Base-by-base conservation (phyloP, 2,329 filamentous ascomycete genomes). In the Neofusicoccum parvum region DNA sequence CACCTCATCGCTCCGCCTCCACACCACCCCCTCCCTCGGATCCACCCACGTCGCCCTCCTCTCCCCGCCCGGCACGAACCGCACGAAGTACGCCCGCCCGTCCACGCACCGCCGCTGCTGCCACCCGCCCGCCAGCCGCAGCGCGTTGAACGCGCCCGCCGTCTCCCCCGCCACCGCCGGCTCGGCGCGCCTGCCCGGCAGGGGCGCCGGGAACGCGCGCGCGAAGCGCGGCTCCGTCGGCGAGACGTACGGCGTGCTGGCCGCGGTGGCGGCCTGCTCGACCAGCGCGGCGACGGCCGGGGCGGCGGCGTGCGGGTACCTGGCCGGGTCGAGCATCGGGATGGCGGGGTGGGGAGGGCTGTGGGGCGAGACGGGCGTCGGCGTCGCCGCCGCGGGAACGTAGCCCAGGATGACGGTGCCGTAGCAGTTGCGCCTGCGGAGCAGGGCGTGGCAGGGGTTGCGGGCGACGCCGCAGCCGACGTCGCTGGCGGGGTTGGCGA, bases 71-170 rank as follows among this genome's bases (percentile, higher is more conserved):
- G 39, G 7, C 15, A 43, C 7, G 1, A 58, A n/a, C 3, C 54
- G 20, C 39, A n/a, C 54, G 32, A 43, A 59, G 41, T 59, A 59
- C 9, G 54, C 41, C 14, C 54, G 39, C 14, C 54, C 54, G 12
- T 59, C 54, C n/a, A 20, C 41, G 27, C 54, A 46, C 36, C 54
- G 23, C 14, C 54, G 14, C 39, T 59, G 54, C 54, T 59, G 54
- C 54, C 54, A 59, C 9, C 54, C 54, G 2, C 14, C 9, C 54
- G 23, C 39, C 4, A 59, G 4, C 6, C 54, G 20, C 54, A 45
- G 27, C 5, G 39, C 54, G n/a, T 59, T 59, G 41, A 59, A 59
- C 15, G 41, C 54, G 6, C 11, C 23, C 27, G 46, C n/a, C 5
- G 2, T 7, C n/a, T n/a, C 23, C 9, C 1, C 50, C 15, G 34